phyloP scores from a whole-genome alignment of 1,139 yeast species.

The Candida sojae region DNA sequence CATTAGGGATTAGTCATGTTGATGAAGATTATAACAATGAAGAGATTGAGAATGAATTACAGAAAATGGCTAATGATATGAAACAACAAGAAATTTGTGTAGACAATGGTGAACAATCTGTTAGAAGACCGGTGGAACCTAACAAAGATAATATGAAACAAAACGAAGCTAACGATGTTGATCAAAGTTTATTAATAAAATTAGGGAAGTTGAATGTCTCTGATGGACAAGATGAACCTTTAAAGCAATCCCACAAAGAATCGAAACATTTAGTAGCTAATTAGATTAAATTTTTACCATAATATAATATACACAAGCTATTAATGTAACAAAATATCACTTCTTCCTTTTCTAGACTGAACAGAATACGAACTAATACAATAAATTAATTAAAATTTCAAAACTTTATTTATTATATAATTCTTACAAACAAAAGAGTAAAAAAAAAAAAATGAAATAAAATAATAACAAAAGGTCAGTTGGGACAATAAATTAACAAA shows the following conservation, averaged over 20 bases:
- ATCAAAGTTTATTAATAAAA: slow-evolving; percentile 8
- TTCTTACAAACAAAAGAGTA: background rate
- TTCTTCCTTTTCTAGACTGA: too few species aligned
- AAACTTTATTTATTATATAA: background rate
- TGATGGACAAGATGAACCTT: background rate
- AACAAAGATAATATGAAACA: background rate
- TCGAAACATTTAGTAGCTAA: background rate
- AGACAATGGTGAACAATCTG: slow-evolving; percentile 10
- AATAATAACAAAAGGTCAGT: background rate
- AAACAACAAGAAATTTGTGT: background rate
- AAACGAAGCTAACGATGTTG: background rate
- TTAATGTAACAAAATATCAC: too few species aligned
- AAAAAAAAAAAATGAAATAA: background rate
- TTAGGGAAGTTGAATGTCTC: slow-evolving; percentile 13
- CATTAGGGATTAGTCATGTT: slow-evolving; percentile 23
- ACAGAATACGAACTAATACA: background rate
- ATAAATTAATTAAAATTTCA: background rate
- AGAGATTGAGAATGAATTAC: slow-evolving; percentile 38
- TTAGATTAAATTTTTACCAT: background rate
- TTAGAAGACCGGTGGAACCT: slow-evolving; percentile 3
- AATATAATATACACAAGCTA: too few species aligned
- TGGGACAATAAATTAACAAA: too few species aligned
- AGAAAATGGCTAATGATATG: slow-evolving; percentile 14
- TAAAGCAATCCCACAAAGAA: background rate
- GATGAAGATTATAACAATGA: slow-evolving; percentile 18